Percentiles rank a stretch among this genome's conserved stretches.
These are phyloP conservation scores for Sporisorium sorghi DNA, from an alignment of 1,284 basidiomycete genomes.

Conservation along the genomic window DNA sequence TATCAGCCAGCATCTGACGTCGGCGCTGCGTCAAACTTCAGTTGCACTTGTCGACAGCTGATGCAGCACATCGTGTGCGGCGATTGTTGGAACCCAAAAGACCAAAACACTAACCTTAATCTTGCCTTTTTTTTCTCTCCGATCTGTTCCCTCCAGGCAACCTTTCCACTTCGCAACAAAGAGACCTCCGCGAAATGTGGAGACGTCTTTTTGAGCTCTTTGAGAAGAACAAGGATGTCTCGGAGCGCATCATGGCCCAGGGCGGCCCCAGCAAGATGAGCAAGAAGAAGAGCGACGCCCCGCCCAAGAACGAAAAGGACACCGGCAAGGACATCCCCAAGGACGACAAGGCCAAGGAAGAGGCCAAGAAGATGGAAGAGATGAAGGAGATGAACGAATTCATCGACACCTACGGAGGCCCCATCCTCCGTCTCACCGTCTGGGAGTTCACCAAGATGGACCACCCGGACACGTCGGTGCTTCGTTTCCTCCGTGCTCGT, in stretches of 20 bases:
- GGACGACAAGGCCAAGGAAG: constrained; percentile 67
- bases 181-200: constrained; percentile 60
- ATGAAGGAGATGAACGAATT: constrained; percentile 62
- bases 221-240: constrained; percentile 62
- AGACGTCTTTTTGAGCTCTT: constrained; percentile 60
- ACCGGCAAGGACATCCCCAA: constrained; percentile 64
- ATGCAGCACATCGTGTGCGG: too few relatives aligned
- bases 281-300: constrained; percentile 25
- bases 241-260: constrained; percentile 52
- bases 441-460: constrained; percentile 67
- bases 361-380: constrained; percentile 63
- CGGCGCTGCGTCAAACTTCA: not conserved
- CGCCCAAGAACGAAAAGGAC: constrained; percentile 47
- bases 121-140: not conserved
- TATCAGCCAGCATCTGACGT: not conserved
- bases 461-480: constrained; percentile 64
- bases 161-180: constrained; percentile 58
- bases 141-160: constrained; percentile 45
- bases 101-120: constrained; percentile 10
- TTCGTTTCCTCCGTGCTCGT: constrained; percentile 69
- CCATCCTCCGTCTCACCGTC: constrained; percentile 57
- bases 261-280: constrained; percentile 53
- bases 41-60: constrained; percentile 5
- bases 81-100: not conserved
- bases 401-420: constrained; percentile 67